Evolutionary conservation across 345 rosid species (phyloP), one percentile per base, ranked within the genome.

Genomic region (Excoecaria cochinchinensis): DNA sequence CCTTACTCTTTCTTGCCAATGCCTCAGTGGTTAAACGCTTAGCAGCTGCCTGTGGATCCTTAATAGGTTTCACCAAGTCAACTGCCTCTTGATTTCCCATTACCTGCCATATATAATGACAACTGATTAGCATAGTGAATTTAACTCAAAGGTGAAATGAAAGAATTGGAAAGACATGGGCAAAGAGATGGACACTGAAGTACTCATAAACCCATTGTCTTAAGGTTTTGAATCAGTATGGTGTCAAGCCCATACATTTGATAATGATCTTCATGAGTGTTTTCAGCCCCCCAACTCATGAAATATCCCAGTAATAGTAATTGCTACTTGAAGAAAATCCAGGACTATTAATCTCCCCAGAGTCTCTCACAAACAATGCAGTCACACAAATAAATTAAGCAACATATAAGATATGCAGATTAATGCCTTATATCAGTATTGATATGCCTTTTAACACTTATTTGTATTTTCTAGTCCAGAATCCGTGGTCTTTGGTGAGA

Each of bases 1-100:
- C 87, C 78, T 85, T 85, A 62, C 90, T 87, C 80, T 87, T 87
- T 84, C 87, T 85, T 19, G 88, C 81, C 77, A 87, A 81, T 39
- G 90, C 90, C 81, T 85, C 89, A 0, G 72, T 72, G 15, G 89
- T 82, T 74, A 87, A 82, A 22, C 87, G 87, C 85, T 85, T 87
- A 0, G 90, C 90, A 68, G 90, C 90, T 10, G 81, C 84, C 71
- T 81, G 84, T 56, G 90, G 87, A 78, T 87, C 85, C 73, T 84
- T 85, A 2, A 84, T 69, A 36, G 71, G 39, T 76, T 84, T 87
- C 80, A 85, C 90, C 78, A 87, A 72, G 61, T 85, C 84, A 10
- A 85, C 76, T 36, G 86, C 84, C 79, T 81, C 88, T 71, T 85
- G 81, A 72, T 83, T 85, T 73, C 83, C 75, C 81, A 85, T 85